Evolutionary conservation across 345 rosid genomes (phyloP).

Genomic region (Eucalyptus regnans): DNA sequence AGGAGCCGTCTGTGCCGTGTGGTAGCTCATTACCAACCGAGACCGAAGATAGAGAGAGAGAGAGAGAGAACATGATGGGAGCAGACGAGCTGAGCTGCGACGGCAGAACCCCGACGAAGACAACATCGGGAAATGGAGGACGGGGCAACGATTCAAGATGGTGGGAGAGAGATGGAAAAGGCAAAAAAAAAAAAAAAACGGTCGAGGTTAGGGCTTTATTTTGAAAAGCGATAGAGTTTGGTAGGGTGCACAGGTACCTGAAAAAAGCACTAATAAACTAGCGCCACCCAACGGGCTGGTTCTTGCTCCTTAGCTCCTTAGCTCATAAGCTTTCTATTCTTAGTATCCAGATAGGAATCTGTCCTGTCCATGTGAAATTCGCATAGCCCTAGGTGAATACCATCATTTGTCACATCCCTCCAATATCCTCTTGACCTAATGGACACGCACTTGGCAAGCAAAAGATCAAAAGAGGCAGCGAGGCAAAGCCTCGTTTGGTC

Average conservation of each 20-base stretch:
- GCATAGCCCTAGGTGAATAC: neutral
- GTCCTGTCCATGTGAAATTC: neutral
- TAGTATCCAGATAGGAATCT: neutral
- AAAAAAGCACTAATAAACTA: neutral
- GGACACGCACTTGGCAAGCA: neutral
- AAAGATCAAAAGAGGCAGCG: neutral
- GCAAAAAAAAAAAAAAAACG: too few relatives aligned
- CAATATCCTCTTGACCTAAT: neutral
- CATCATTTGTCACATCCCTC: neutral
- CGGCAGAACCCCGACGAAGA: neutral
- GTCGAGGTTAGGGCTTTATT: neutral
- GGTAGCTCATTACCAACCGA: neutral
- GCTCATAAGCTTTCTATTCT: neutral
- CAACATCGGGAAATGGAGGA: neutral
- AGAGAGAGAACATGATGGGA: neutral
- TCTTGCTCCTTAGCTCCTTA: neutral
- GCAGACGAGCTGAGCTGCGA: neutral
- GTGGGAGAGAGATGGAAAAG: too few relatives aligned
- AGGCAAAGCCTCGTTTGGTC: neutral
- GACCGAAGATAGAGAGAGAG: neutral
- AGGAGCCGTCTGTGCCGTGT: neutral
- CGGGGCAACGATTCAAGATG: neutral
- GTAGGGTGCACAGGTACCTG: neutral
- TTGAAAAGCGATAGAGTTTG: neutral
- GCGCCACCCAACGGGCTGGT: neutral